Base-by-base conservation (phyloP, 2,329 filamentous ascomycete species). In the Fusarium phyllophilum region DNA sequence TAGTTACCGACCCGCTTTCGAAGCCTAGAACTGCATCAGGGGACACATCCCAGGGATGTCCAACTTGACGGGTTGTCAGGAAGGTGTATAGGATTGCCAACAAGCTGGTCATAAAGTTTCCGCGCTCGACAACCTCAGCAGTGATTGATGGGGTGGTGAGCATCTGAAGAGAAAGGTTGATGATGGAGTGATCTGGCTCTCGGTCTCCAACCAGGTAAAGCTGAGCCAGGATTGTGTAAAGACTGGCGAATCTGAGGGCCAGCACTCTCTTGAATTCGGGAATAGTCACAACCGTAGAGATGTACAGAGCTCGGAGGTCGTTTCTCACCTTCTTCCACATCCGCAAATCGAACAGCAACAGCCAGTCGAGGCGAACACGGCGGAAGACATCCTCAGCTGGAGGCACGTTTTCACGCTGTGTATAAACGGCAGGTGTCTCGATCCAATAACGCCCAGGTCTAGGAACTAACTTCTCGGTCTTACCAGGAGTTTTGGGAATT, bases 21-120 rank as follows among this genome's bases (percentile, higher is more conserved):
- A 98, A 97, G 1, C 95, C 94, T 54, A 99, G 86, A 3, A 95
- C 95, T 5, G 95, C 96, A 76, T 91, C 92, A 1, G 94, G 92
- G 64, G 94, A 92, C 46, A 98, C 93, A 74, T 97, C 93, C 84
- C 94, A 93, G 0, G 96, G 96, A 80, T 97, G 95, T 3, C 95
- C 95, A 44, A 99, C 96, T 86, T 99, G 96, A 58, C 97, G 89
- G 10, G 95, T 97, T 0, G 96, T 99, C 44, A 99, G 85, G 84
- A 99, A 99, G 0, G 97, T 98, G 82, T 98, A 99, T 1, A 99
- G 86, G 70, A 99, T 99, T 20, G 96, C 95, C 89, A 98, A 93
- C 44, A 99, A 87, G 75, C 94, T 97, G 14, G 95, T 98, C 74
- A 99, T 86, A 79, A 99, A 99, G 81, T 99, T 99, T 34, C 95